Evolutionary conservation across 2,329 filamentous ascomycete genomes (phyloP), one percentile per base, ranked within the genome.

Genomic region (Cercospora sp.): DNA sequence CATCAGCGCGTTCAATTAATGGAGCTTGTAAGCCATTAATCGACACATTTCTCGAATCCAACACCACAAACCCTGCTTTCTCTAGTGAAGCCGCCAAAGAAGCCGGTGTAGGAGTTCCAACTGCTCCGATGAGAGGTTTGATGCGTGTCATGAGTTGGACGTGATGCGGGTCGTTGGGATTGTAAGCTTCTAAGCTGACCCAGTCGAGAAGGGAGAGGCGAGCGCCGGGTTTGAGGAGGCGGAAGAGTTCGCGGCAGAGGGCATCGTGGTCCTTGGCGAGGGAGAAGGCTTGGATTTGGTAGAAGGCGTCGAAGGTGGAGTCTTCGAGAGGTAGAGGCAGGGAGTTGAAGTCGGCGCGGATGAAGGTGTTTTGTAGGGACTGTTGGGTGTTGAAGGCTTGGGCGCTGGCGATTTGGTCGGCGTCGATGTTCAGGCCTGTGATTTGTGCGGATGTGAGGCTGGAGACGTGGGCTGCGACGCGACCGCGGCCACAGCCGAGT

Each of bases 251-350:
- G 31, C 62, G 42, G 57, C 68, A 73, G 2, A 75, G 67, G 30
- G 69, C 68, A 1, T 67, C 53, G 48, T 73, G 70, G 63, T 75
- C 73, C 57, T 74, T 74, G 57, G 71, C 73, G 7, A 76, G 65
- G 57, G 71, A 74, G 69, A 76, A 75, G 23, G 75, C 75, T 60
- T 76, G 75, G 33, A 76, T 75, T 60, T 76, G 71, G 66, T 76
- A 76, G 68, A 76, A 75, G 69, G 69, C 74, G 64, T 76, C 75
- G 60, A 75, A 75, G 18, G 71, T 60, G 20, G 66, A 66, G n/a
- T 69, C 65, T 12, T 71, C 65, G 16, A 76, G 62, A 12, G 75
- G 75, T 18, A 75, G 67, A 1, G 75, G 75, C 3, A 75, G 69
- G 7, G 74, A 73, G 66, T 76, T 76, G 67, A 75, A 74, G 68